Conservation (phyloP, 441 rosid genomes). For the Eutrema salsugineum region DNA sequence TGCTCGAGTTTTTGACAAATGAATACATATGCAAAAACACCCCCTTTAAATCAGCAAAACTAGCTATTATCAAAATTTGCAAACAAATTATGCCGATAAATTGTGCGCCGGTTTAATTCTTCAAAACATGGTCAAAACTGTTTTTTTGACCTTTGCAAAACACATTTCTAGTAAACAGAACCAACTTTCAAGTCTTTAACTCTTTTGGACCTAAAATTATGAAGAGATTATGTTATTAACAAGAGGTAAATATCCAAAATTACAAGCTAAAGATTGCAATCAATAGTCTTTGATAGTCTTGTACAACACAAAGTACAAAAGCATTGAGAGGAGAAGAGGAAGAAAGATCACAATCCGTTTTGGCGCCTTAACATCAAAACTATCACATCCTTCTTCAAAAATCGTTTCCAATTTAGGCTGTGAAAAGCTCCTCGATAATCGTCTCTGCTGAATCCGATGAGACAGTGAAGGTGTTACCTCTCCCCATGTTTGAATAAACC, state of each 20-base stretch:
- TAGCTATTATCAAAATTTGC: background rate
- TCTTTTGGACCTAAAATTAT: background rate
- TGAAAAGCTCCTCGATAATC: constrained; percentile 16
- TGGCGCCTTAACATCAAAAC: constrained; percentile 15
- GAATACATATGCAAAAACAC: background rate
- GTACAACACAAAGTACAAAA: constrained; percentile 33
- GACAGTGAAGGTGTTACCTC: constrained; percentile 42
- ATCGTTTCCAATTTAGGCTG: constrained; percentile 50
- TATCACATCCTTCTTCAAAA: constrained; percentile 45
- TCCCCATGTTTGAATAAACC: constrained; percentile 38
- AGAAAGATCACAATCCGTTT: constrained; percentile 38
- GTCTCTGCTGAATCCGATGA: constrained; percentile 24
- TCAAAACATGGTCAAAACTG: background rate
- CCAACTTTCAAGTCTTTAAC: background rate
- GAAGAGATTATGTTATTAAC: constrained; percentile 10
- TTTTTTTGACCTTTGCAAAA: background rate
- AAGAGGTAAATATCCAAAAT: background rate
- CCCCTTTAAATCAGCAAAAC: background rate
- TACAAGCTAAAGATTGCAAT: background rate
- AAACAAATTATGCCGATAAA: background rate
- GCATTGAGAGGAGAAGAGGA: constrained; percentile 37
- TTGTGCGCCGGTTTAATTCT: background rate
- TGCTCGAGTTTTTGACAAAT: background rate
- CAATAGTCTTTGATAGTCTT: constrained; percentile 12
- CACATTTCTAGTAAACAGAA: background rate